phyloP scores from a whole-genome alignment of 352 stramenopile genomes.

The Poterioochromonas sp. region DNA sequence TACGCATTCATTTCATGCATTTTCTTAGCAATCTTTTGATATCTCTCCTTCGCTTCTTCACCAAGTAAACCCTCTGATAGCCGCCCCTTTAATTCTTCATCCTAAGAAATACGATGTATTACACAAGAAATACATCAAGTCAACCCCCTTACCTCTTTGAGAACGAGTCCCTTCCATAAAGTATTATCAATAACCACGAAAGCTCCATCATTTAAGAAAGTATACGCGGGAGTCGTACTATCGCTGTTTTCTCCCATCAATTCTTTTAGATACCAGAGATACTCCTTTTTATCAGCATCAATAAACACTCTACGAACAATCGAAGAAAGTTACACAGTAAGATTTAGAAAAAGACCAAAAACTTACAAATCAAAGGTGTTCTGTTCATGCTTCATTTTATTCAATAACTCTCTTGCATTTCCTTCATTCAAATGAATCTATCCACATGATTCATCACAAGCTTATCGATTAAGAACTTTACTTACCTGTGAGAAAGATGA shows the following conservation, averaged over 20 bases:
- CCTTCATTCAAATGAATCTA: too few relatives aligned
- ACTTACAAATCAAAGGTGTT: neutral
- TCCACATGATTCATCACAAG: too few relatives aligned
- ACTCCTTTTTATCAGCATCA: slow-evolving; percentile 35
- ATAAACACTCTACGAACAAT: slow-evolving; percentile 24
- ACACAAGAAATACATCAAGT: neutral
- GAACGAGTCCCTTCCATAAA: slow-evolving; percentile 36
- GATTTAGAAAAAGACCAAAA: neutral
- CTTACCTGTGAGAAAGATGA: too few relatives aligned
- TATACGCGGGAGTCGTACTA: slow-evolving; percentile 6
- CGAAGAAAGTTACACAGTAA: neutral
- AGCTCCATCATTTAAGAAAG: slow-evolving; percentile 6
- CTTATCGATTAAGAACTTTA: too few relatives aligned
- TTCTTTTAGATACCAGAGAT: slow-evolving; percentile 33
- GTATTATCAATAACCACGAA: slow-evolving; percentile 37
- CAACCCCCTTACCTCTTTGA: neutral
- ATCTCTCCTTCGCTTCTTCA: neutral
- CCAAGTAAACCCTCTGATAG: slow-evolving; percentile 24
- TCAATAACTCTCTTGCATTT: neutral
- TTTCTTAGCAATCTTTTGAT: slow-evolving; percentile 24
- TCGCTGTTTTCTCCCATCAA: slow-evolving; percentile 16
- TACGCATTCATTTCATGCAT: slow-evolving; percentile 38
- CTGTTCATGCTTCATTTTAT: neutral
- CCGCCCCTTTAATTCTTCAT: slow-evolving; percentile 7
- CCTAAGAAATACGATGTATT: neutral